Percentiles rank a stretch among this genome's conserved stretches.
These are phyloP conservation scores for Lathyrus tuberosus DNA, from an alignment of 306 rosid species.

Conservation along the genomic window DNA sequence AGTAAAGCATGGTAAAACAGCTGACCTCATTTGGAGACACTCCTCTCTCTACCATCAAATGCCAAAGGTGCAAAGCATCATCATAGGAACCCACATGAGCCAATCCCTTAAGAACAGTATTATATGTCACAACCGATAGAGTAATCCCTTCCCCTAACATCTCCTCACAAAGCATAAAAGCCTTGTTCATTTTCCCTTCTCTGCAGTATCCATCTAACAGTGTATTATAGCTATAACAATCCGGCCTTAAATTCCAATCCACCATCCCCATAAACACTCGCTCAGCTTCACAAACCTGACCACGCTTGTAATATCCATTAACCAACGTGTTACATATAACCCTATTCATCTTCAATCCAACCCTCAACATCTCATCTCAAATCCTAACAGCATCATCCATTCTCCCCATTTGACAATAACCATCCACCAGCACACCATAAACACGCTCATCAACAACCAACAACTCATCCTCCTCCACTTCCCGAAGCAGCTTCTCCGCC, in stretches of 20 bases:
- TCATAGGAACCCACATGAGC: constrained; percentile 48
- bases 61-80: constrained; percentile 70
- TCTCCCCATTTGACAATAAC: constrained; percentile 67
- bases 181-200: constrained; percentile 42
- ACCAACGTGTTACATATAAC: constrained; percentile 76
- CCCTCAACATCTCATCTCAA: constrained; percentile 61
- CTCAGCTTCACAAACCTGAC: constrained; percentile 54
- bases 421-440: constrained; percentile 70
- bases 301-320: constrained; percentile 69
- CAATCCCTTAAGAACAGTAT: constrained; percentile 71
- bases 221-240: constrained; percentile 50
- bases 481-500: constrained; percentile 65
- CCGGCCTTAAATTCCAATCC: constrained; percentile 57
- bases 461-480: constrained; percentile 51
- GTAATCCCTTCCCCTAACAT: constrained; percentile 60
- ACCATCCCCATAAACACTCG: constrained; percentile 51
- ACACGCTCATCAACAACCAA: constrained; percentile 60
- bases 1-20: constrained; percentile 77
- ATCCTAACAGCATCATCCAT: constrained; percentile 75
- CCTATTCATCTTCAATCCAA: constrained; percentile 62
- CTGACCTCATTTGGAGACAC: constrained; percentile 68
- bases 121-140: constrained; percentile 68
- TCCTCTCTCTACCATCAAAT: constrained; percentile 60
- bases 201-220: constrained; percentile 51
- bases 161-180: constrained; percentile 58